Evolutionary conservation across 2,329 filamentous ascomycete genomes (phyloP).

Genomic region (Aspergillus ochraceoroseus): DNA sequence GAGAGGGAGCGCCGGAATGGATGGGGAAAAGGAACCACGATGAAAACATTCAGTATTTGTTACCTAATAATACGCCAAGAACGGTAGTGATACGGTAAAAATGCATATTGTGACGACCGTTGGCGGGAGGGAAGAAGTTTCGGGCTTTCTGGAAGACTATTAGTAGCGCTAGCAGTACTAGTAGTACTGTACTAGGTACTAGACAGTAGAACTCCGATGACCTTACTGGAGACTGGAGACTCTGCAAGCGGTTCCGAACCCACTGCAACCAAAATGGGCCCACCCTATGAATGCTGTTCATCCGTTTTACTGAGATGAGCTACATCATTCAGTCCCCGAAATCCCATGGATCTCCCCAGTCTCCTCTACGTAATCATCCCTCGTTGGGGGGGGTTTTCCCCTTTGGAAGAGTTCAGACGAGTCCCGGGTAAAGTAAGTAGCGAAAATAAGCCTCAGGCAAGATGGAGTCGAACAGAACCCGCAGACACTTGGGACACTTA

Average conservation of each 20-base stretch:
- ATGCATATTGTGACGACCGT: neutral
- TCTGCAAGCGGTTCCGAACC: no score
- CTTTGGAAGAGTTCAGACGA: neutral
- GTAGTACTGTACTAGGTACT: no score
- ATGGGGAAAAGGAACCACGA: neutral
- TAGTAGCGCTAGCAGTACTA: no score
- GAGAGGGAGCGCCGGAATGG: no score
- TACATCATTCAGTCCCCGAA: slow-evolving; percentile 6
- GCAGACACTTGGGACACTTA: no score
- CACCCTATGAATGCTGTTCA: slow-evolving; percentile 7
- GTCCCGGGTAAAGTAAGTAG: no score
- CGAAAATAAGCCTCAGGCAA: no score
- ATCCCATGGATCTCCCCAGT: slow-evolving; percentile 7
- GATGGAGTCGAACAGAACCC: no score
- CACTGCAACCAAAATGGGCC: slow-evolving; percentile 7
- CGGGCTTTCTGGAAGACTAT: slow-evolving; percentile 13
- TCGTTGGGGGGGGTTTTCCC: neutral
- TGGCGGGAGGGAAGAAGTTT: neutral
- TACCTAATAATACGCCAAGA: slow-evolving; percentile 14
- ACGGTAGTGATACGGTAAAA: neutral
- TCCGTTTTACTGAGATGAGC: neutral
- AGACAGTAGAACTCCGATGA: no score
- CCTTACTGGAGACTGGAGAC: no score
- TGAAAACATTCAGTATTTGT: slow-evolving; percentile 9
- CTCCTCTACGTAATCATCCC: slow-evolving; percentile 9